Conservation (phyloP, 495 filamentous ascomycete genomes). For the Cercophora newfieldiana region DNA sequence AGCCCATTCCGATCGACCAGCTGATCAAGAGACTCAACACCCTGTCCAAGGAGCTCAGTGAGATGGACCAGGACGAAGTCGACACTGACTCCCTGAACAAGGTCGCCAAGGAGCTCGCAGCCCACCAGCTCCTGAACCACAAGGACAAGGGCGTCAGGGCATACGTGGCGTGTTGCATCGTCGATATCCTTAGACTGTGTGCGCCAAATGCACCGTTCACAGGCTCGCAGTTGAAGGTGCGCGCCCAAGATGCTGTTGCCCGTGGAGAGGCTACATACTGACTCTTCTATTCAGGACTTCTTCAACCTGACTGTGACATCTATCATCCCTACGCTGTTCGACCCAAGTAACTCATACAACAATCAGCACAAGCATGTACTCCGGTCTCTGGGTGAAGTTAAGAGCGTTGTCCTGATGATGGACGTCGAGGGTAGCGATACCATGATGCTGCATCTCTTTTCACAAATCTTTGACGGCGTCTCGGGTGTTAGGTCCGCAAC, state of each 20-base stretch:
- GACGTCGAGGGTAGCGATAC: conserved; percentile 79
- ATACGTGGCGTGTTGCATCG: conserved; percentile 83
- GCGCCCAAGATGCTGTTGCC: conserved; percentile 8
- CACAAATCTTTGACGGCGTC: conserved; percentile 86
- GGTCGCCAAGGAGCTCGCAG: conserved; percentile 86
- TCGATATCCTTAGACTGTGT: conserved; percentile 91
- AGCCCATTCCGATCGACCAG: conserved; percentile 78
- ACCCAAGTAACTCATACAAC: conserved; percentile 89
- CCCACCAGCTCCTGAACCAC: conserved; percentile 77
- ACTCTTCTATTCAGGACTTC: conserved; percentile 67
- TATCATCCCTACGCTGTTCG: conserved; percentile 80
- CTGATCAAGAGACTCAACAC: conserved; percentile 77
- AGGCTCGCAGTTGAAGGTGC: conserved; percentile 82
- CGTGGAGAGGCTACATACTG: not conserved
- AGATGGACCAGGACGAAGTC: conserved; percentile 84
- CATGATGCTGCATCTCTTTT: conserved; percentile 78
- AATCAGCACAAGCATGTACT: conserved; percentile 88
- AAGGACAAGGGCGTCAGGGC: conserved; percentile 93
- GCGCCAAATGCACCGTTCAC: conserved; percentile 96
- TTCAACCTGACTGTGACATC: conserved; percentile 84
- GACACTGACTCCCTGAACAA: conserved; percentile 76
- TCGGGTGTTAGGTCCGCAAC: conserved; percentile 72
- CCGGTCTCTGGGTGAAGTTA: conserved; percentile 83
- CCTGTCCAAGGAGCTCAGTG: conserved; percentile 79
- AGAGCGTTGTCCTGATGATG: conserved; percentile 91